These are phyloP conservation scores for Domatiomyces catenatus DNA, from an alignment of 2,329 filamentous ascomycete genomes.

Conservation along the genomic window DNA sequence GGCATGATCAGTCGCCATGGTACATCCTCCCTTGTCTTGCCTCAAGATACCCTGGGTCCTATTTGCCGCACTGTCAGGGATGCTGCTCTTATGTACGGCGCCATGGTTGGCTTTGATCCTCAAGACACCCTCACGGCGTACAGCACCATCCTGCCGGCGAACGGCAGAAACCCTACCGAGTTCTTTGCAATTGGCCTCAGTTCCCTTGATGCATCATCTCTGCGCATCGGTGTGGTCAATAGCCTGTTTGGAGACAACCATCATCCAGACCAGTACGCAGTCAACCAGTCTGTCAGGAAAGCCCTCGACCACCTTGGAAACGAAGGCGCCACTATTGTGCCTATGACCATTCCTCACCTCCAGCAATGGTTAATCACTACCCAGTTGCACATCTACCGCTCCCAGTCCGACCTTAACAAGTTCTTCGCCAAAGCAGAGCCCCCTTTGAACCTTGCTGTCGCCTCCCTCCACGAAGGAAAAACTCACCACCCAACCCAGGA, in stretches of 20 bases:
- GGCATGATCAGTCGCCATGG: constrained; percentile 31
- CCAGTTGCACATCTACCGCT: constrained; percentile 4
- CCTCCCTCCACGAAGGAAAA: constrained; percentile 2
- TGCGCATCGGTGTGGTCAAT: constrained; percentile 4
- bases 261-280: constrained; percentile 1
- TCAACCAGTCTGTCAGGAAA: constrained; percentile 3
- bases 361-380: constrained; percentile 1
- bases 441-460: constrained; percentile 3
- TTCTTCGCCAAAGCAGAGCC: constrained; percentile 4
- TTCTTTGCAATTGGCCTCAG: constrained; percentile 4
- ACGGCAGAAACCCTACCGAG: constrained; percentile 3
- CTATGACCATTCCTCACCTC: constrained; percentile 5
- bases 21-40: constrained; percentile 19
- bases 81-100: constrained; percentile 5
- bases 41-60: constrained; percentile 8
- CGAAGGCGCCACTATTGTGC: constrained; percentile 3
- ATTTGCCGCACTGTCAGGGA: constrained; percentile 9
- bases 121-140: constrained; percentile 5
- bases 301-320: constrained; percentile 4
- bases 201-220: constrained; percentile 2
- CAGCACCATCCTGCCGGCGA: constrained; percentile 1
- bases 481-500: constrained; percentile 5
- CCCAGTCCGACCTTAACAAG: constrained; percentile 6
- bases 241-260: constrained; percentile 3
- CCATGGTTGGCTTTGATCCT: constrained; percentile 6